Evolutionary conservation across 1,284 basidiomycete species (phyloP).

Genomic region (Volvariella volvacea): DNA sequence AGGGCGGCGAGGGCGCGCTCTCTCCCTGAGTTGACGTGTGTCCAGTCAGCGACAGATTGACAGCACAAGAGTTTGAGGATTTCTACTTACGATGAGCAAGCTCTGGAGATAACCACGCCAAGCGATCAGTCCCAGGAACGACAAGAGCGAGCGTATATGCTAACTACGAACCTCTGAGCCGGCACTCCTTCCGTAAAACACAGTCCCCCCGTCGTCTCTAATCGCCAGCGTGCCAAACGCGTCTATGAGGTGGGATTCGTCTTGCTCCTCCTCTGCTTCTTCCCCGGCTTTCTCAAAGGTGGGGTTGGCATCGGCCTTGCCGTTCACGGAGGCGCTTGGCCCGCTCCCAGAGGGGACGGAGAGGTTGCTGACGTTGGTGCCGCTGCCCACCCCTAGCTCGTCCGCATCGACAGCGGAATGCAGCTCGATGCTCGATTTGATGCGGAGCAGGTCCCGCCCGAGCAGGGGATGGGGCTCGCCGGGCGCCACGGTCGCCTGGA

Average conservation of each 20-base stretch:
- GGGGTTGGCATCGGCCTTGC: no score
- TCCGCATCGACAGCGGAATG: constrained; percentile 44
- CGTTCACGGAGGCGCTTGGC: no score
- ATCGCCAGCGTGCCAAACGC: constrained; percentile 59
- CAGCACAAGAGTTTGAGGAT: no score
- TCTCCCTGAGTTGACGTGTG: no score
- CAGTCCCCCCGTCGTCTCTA: constrained; percentile 54
- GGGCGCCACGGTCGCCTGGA: constrained; percentile 40
- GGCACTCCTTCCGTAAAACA: constrained; percentile 60
- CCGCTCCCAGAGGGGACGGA: background rate
- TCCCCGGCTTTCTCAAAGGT: background rate
- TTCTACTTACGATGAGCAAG: no score
- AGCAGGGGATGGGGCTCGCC: constrained; percentile 57
- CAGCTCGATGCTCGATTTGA: constrained; percentile 62
- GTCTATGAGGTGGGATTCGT: constrained; percentile 45
- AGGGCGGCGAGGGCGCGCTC: no score
- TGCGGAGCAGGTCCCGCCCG: constrained; percentile 52
- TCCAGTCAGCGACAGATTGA: no score
- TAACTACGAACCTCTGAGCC: constrained; percentile 47
- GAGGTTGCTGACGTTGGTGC: no score
- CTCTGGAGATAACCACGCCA: background rate
- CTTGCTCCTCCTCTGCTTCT: constrained; percentile 29
- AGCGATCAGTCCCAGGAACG: constrained; percentile 8
- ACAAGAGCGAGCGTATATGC: constrained; percentile 5
- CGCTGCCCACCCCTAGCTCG: constrained; percentile 11